Conservation (phyloP, 2,329 filamentous ascomycete genomes). For the Dactylellina drechsleri region DNA sequence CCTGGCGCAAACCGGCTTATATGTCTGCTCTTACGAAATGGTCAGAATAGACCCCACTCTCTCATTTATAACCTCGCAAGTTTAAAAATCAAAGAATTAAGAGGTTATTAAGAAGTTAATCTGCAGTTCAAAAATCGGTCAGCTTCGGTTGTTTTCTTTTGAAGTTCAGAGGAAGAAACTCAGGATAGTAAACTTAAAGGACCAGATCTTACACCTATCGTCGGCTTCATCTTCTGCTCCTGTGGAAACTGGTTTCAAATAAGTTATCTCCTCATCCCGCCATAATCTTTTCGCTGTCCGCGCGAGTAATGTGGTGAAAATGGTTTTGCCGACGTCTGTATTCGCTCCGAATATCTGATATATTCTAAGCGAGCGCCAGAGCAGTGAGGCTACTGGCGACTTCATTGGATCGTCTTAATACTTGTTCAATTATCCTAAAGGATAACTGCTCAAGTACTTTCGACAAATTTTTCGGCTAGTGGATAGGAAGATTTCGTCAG, state of each 20-base stretch:
- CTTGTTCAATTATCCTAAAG: too few relatives aligned
- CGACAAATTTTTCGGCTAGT: too few relatives aligned
- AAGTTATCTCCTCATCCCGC: slow-evolving; percentile 67
- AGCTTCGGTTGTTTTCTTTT: too few relatives aligned
- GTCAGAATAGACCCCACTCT: not conserved
- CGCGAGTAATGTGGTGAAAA: slow-evolving; percentile 78
- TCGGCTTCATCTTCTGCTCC: slow-evolving; percentile 76
- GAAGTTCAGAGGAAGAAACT: too few relatives aligned
- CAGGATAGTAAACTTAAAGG: slow-evolving; percentile 48
- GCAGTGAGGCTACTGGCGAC: slow-evolving; percentile 68
- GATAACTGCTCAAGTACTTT: too few relatives aligned
- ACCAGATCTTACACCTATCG: slow-evolving; percentile 67
- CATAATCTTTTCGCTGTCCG: slow-evolving; percentile 68
- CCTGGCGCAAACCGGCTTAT: slow-evolving; percentile 69
- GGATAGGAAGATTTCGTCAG: too few relatives aligned
- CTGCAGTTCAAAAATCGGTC: too few relatives aligned
- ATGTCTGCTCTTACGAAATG: slow-evolving; percentile 66
- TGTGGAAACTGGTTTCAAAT: slow-evolving; percentile 84
- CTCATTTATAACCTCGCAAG: too few relatives aligned
- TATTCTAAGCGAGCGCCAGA: slow-evolving; percentile 75
- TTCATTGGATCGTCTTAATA: slow-evolving; percentile 51
- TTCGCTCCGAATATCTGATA: slow-evolving; percentile 86
- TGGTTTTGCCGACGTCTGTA: slow-evolving; percentile 85
- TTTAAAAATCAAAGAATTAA: too few relatives aligned
- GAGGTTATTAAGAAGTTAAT: too few relatives aligned